Evolutionary conservation across 768 basidiomycete species (phyloP).

Genomic region (Amyloporia xantha): DNA sequence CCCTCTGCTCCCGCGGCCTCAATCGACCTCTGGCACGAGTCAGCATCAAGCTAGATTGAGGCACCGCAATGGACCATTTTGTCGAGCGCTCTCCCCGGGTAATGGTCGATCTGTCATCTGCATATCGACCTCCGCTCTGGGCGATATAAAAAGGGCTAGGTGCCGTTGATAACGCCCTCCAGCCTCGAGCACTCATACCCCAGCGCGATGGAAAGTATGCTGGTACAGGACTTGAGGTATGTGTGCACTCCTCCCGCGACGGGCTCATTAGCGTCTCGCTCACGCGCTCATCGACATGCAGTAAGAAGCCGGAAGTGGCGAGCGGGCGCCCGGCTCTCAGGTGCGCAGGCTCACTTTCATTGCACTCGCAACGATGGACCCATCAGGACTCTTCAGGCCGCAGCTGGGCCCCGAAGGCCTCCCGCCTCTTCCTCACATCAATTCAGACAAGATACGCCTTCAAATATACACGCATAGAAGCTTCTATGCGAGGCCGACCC

Average conservation of each 20-base stretch:
- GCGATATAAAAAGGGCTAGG: neutral
- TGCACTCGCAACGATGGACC: neutral
- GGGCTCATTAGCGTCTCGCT: too few species aligned
- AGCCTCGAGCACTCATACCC: neutral
- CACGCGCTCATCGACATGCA: neutral
- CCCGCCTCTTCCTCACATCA: constrained; percentile 57
- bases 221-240: neutral
- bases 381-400: constrained; percentile 22
- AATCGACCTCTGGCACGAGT: too few species aligned
- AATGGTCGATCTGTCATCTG: neutral
- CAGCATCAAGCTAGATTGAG: too few species aligned
- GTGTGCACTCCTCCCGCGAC: neutral
- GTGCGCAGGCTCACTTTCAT: neutral
- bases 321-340: constrained; percentile 7
- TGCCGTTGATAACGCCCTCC: neutral
- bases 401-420: constrained; percentile 29
- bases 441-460: constrained; percentile 34
- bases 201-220: neutral
- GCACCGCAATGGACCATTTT: too few species aligned
- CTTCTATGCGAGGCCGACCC: constrained; percentile 59
- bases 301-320: constrained; percentile 1
- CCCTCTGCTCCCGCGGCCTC: too few species aligned
- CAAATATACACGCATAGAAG: constrained; percentile 77
- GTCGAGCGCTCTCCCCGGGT: too few species aligned
- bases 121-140: neutral